A percentile compares a stretch with the other conserved stretches of the same genome.
Conservation (phyloP, 208 protist genomes). For the Endotrypanum monterogeii region DNA sequence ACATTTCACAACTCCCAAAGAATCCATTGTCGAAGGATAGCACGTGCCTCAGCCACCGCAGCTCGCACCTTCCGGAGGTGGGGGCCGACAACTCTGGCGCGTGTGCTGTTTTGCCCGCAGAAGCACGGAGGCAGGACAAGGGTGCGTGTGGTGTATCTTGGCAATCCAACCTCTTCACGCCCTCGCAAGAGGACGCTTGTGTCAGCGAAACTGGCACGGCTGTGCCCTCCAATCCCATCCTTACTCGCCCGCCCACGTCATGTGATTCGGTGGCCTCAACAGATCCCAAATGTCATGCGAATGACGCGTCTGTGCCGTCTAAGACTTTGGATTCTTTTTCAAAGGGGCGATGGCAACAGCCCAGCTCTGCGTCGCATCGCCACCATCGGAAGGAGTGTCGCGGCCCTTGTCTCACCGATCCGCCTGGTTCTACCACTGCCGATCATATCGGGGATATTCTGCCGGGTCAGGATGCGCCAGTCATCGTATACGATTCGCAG, state of each 20-base stretch:
- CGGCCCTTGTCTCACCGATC: background rate
- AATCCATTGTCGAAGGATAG: background rate
- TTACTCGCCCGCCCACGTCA: background rate
- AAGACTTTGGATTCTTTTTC: background rate
- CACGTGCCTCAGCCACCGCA: background rate
- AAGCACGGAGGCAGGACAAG: background rate
- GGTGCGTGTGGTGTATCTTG: background rate
- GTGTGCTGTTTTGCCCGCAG: background rate
- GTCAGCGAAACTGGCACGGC: background rate
- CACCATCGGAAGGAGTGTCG: background rate
- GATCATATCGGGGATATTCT: background rate
- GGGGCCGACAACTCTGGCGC: background rate
- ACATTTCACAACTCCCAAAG: background rate
- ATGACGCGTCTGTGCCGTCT: background rate
- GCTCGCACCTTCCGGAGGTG: background rate
- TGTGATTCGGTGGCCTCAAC: background rate
- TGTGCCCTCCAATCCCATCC: background rate
- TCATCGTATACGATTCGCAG: slow-evolving; percentile 66
- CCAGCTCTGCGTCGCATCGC: background rate
- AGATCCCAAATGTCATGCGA: background rate
- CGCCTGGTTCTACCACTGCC: background rate
- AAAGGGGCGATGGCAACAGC: slow-evolving; percentile 1
- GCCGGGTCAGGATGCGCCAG: background rate
- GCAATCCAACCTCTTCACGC: background rate
- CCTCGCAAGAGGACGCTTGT: background rate